Conservation (phyloP, 192 early-diverging fungal genomes). For the Spinellus fusiger region DNA sequence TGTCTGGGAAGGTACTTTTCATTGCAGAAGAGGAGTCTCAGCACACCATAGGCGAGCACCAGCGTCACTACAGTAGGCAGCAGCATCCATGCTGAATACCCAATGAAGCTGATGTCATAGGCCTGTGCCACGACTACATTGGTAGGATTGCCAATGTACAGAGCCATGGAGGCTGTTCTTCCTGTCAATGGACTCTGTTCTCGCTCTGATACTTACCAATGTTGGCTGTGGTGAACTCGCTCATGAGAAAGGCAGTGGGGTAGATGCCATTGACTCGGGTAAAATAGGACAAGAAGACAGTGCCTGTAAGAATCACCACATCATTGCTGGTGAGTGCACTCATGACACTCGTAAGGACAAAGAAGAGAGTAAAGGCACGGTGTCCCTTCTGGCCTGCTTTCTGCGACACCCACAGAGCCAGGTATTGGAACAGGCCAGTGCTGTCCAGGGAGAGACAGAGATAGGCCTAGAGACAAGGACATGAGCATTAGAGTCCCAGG, state of each 20-base stretch:
- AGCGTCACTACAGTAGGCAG: conserved; percentile 59
- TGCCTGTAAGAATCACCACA: conserved; percentile 75
- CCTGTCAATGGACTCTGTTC: background rate
- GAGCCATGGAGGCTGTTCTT: conserved; percentile 60
- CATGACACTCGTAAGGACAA: conserved; percentile 63
- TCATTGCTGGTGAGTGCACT: conserved; percentile 77
- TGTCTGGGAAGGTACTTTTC: conserved; percentile 41
- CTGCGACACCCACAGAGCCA: conserved; percentile 68
- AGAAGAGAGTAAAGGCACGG: conserved; percentile 65
- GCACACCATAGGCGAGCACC: conserved; percentile 44
- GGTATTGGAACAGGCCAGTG: conserved; percentile 73
- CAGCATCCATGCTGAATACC: conserved; percentile 82
- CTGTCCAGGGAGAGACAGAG: conserved; percentile 82
- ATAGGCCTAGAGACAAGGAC: conserved; percentile 46
- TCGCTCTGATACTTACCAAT: conserved; percentile 40
- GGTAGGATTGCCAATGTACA: conserved; percentile 87
- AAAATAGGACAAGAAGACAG: conserved; percentile 75
- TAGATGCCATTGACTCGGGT: conserved; percentile 55
- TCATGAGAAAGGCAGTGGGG: conserved; percentile 64
- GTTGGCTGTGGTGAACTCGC: conserved; percentile 74
- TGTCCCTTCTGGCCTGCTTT: conserved; percentile 50
- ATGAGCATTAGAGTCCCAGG: background rate
- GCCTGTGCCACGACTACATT: conserved; percentile 83
- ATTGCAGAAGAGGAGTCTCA: conserved; percentile 46
- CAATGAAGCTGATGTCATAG: conserved; percentile 62